These are phyloP conservation scores for Citrus glauca DNA, from an alignment of 345 rosid species.

Conservation along the genomic window DNA sequence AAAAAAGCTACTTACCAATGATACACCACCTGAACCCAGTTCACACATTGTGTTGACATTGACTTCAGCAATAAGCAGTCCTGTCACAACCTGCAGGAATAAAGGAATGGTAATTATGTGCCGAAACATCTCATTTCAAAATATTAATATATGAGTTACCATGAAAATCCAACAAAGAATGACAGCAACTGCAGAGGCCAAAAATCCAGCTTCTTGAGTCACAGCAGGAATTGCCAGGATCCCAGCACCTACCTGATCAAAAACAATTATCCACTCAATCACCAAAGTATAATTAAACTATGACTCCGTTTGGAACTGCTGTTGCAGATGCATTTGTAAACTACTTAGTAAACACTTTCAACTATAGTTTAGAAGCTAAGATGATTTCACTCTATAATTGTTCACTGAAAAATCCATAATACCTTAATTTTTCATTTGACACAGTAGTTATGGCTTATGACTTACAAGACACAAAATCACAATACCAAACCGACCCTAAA, in stretches of 20 bases:
- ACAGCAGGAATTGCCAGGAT: conserved; percentile 92
- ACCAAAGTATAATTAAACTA: not conserved
- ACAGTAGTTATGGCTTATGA: too few species aligned
- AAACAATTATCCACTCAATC: not conserved
- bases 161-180: conserved; percentile 78
- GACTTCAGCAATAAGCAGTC: conserved; percentile 87
- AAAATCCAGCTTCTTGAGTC: conserved; percentile 82
- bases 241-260: conserved; percentile 81
- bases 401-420: too few species aligned
- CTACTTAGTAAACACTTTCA: too few species aligned
- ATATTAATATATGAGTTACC: conserved; percentile 29
- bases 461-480: too few species aligned
- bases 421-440: too few species aligned
- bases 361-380: too few species aligned
- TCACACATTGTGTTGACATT: conserved; percentile 90
- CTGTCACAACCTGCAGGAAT: conserved; percentile 66
- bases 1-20: conserved; percentile 44
- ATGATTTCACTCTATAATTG: too few species aligned
- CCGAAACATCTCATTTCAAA: too few species aligned
- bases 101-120: too few species aligned
- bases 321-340: too few species aligned
- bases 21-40: conserved; percentile 90
- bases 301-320: too few species aligned
- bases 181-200: conserved; percentile 77
- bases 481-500: too few species aligned